Evolutionary conservation across 2,329 filamentous ascomycete genomes (phyloP).

Genomic region (Aspergillus brunneoviolaceus): DNA sequence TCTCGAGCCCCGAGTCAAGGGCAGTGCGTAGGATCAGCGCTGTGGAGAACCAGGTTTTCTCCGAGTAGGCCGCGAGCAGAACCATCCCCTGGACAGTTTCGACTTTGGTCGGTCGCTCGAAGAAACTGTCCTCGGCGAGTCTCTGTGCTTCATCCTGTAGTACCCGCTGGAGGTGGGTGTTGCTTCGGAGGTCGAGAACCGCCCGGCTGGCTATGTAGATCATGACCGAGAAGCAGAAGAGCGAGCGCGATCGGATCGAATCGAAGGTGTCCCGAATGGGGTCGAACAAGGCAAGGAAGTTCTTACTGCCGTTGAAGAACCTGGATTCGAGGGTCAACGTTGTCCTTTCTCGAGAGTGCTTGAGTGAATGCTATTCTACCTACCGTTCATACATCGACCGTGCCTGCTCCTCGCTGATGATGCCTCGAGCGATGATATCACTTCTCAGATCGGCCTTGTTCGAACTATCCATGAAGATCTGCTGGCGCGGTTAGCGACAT

Average conservation of each 20-base stretch:
- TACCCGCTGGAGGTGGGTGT: constrained; percentile 36
- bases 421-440: constrained; percentile 33
- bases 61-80: constrained; percentile 36
- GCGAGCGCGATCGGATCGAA: constrained; percentile 35
- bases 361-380: background rate
- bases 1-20: constrained; percentile 36
- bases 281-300: constrained; percentile 35
- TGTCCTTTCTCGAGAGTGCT: background rate
- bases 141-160: constrained; percentile 38
- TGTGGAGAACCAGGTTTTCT: constrained; percentile 40
- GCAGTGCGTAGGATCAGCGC: constrained; percentile 38
- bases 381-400: constrained; percentile 37
- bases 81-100: constrained; percentile 41
- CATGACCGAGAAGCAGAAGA: constrained; percentile 39
- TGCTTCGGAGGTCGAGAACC: constrained; percentile 31
- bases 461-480: constrained; percentile 36
- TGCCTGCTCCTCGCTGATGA: constrained; percentile 34
- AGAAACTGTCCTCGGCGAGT: constrained; percentile 38
- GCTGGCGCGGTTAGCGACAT: background rate
- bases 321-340: constrained; percentile 14
- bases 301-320: constrained; percentile 35
- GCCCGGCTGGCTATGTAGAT: constrained; percentile 37
- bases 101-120: constrained; percentile 37
- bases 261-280: constrained; percentile 39
- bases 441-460: constrained; percentile 28